Percentiles rank a stretch among this genome's conserved stretches.
Evolutionary conservation across 129 eudicot genomes (phyloP).

Genomic region (Arctium lappa): DNA sequence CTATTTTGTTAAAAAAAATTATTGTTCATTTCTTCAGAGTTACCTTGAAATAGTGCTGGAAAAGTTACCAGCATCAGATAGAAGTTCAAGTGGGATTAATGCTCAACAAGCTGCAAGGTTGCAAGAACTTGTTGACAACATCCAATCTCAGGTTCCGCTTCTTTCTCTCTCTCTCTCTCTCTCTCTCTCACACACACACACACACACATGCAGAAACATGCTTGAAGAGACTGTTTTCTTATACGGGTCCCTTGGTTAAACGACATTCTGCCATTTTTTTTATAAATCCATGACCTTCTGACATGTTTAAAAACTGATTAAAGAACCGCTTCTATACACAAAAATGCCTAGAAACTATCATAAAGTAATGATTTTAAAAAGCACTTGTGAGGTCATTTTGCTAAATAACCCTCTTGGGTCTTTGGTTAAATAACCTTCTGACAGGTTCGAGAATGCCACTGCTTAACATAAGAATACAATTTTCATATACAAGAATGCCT

Average conservation of each 20-base stretch:
- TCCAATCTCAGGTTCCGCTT: conserved; percentile 76
- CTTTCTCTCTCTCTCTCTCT: not conserved
- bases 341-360: too few species aligned
- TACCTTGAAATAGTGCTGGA: conserved; percentile 86
- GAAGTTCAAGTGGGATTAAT: conserved; percentile 73
- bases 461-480: not conserved
- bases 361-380: too few species aligned
- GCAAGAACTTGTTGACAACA: conserved; percentile 88
- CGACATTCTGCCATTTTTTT: not conserved
- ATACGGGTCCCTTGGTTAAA: not conserved
- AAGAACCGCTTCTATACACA: too few species aligned
- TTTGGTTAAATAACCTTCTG: too few species aligned
- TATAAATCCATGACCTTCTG: too few species aligned
- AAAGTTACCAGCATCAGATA: conserved; percentile 66
- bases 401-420: too few species aligned
- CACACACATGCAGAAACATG: not conserved
- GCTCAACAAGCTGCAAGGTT: conserved; percentile 88
- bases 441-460: not conserved
- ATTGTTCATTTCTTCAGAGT: conserved; percentile 42
- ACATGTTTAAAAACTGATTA: too few species aligned
- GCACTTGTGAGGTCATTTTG: too few species aligned
- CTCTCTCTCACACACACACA: not conserved
- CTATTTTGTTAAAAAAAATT: not conserved
- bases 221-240: not conserved
- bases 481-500: not conserved